Percentiles rank a stretch among this genome's conserved stretches.
These are phyloP conservation scores for Cystobasidium onofrii DNA, from an alignment of 768 basidiomycete genomes.

Conservation along the genomic window DNA sequence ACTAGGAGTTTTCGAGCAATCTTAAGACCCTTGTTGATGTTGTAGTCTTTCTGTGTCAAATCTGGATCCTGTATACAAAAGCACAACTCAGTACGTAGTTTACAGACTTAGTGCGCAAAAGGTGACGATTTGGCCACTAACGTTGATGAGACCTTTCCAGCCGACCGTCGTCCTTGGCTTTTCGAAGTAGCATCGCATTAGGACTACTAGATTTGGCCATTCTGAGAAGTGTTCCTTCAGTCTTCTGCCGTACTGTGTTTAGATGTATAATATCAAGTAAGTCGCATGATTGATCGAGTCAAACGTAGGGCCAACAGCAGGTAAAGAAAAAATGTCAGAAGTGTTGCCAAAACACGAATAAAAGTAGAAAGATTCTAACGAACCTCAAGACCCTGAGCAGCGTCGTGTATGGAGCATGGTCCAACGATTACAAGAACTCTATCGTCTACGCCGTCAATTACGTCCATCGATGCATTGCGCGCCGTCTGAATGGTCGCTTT, in stretches of 20 bases:
- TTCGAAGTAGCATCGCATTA: slow-evolving; percentile 97
- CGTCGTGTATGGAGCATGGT: slow-evolving; percentile 88
- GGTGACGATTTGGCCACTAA: slow-evolving; percentile 47
- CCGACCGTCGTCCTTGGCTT: slow-evolving; percentile 58
- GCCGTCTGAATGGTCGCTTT: slow-evolving; percentile 68
- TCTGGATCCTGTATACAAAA: slow-evolving; percentile 69
- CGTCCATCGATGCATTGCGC: slow-evolving; percentile 66
- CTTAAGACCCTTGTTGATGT: slow-evolving; percentile 88
- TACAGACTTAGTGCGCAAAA: neutral
- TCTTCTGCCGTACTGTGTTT: slow-evolving; percentile 63
- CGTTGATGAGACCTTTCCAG: slow-evolving; percentile 66
- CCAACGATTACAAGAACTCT: slow-evolving; percentile 85
- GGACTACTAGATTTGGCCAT: slow-evolving; percentile 63
- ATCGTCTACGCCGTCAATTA: slow-evolving; percentile 75
- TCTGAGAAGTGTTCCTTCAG: slow-evolving; percentile 60
- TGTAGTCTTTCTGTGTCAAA: slow-evolving; percentile 54
- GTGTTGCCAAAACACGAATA: slow-evolving; percentile 7
- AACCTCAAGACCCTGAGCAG: slow-evolving; percentile 55
- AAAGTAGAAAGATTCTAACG: neutral
- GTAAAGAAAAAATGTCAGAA: slow-evolving; percentile 6
- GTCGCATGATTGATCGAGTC: neutral
- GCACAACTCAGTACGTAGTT: slow-evolving; percentile 65
- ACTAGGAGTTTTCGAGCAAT: slow-evolving; percentile 79
- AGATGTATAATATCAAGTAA: neutral
- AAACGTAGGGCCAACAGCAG: neutral